A percentile compares a stretch with the other conserved stretches of the same genome.
Conservation (phyloP, 495 filamentous ascomycete genomes). For the Aspergillus asperescens region DNA sequence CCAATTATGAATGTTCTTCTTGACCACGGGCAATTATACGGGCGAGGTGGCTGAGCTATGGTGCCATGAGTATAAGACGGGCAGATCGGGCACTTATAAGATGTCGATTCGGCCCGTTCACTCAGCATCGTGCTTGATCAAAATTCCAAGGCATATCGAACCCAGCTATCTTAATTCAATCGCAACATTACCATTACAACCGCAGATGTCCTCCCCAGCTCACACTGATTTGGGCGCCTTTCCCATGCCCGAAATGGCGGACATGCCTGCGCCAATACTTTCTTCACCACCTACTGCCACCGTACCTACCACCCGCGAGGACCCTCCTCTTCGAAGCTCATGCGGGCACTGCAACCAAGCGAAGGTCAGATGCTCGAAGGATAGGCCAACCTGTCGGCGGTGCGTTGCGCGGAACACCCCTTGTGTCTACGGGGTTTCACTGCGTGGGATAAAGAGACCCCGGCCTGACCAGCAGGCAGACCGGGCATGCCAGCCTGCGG, state of each 20-base stretch:
- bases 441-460: slow-evolving; percentile 7
- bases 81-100: neutral
- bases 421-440: slow-evolving; percentile 8
- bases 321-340: slow-evolving; percentile 10
- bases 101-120: neutral
- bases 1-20: neutral
- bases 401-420: neutral
- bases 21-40: neutral
- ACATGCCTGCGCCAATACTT: neutral
- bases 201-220: neutral
- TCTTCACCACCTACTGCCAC: neutral
- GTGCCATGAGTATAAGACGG: neutral
- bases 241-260: neutral
- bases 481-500: neutral
- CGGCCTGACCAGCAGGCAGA: neutral
- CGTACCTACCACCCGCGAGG: neutral
- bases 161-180: too few relatives aligned
- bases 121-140: neutral
- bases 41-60: neutral
- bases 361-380: slow-evolving; percentile 8
- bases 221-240: neutral
- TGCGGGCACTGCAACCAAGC: slow-evolving; percentile 9
- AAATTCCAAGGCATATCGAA: too few relatives aligned
- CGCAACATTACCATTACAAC: neutral
- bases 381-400: slow-evolving; percentile 7